Evolutionary conservation across 192 early-diverging fungal species (phyloP), one percentile per base, ranked within the genome.

Genomic region (Backusella macrospora): DNA sequence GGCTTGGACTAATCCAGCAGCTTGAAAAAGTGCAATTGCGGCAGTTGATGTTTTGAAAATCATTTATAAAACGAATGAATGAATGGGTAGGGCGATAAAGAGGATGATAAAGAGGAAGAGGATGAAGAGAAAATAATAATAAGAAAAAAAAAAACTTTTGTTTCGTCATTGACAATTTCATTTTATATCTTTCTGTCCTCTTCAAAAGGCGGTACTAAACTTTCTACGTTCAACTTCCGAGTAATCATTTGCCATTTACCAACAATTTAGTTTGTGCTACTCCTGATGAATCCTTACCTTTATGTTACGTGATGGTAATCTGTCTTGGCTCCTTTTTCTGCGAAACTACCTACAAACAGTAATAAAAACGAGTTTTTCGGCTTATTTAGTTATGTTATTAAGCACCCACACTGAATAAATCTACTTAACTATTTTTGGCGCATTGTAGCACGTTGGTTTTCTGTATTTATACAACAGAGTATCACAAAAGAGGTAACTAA

Each of bases 1-100:
- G 43, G 76, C 71, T 40, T 45, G 65, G 5, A 59, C 71, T 4
- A 73, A 26, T 14, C 47, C 73, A 14, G 65, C 65, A 59, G 49
- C 73, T 39, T 79, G 73, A 23, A 42, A 42, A n/a, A 79, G 16
- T 47, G 78, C 70, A 21, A 74, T 44, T 48, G 73, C 39, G 15
- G 63, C 49, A 72, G 65, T 49, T 72, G 74, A 42, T 21, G 73
- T 65, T 75, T 79, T 79, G 48, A 71, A 66, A 62, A 72, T 38
- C 78, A 79, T 79, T 68, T 37, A 44, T 49, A 71, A 78, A 74
- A 47, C 34, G 65, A 62, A 29, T 23, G 49, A 71, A 64, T 45
- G 73, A 67, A 52, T 15, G 65, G 52, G 18, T 52, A 47, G 70
- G 70, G 48, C n/a, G 40, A n/a, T 8, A 12, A 10, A 23, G 52